Conservation (phyloP, 768 basidiomycete genomes). For the Ramaria sp. region DNA sequence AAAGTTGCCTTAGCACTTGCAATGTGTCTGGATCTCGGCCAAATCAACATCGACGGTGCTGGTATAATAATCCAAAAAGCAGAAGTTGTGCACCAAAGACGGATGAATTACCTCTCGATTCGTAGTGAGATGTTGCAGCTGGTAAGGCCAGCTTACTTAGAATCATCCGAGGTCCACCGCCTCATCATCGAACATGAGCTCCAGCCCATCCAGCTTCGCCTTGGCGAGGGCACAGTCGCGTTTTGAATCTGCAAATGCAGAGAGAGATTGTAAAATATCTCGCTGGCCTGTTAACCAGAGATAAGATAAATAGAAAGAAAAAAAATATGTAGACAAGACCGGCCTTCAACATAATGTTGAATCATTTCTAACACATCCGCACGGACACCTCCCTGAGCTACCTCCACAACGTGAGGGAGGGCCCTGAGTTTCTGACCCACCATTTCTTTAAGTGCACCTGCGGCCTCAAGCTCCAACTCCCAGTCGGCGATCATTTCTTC, state of each 20-base stretch:
- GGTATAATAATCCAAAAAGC: no score
- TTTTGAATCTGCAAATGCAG: conserved; percentile 38
- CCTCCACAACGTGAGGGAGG: conserved; percentile 30
- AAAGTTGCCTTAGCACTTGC: no score
- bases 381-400: conserved; percentile 24
- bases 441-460: conserved; percentile 61
- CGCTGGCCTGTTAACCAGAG: conserved; percentile 36
- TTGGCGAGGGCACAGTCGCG: background rate
- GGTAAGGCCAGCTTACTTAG: no score
- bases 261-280: conserved; percentile 43
- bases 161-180: background rate
- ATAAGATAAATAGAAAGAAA: background rate
- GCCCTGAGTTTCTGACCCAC: conserved; percentile 36
- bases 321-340: conserved; percentile 3
- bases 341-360: conserved; percentile 56
- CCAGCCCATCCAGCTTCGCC: background rate
- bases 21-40: no score
- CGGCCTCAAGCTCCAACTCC: conserved; percentile 61
- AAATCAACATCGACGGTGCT: no score
- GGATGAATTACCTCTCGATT: no score
- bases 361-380: conserved; percentile 57
- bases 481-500: conserved; percentile 24
- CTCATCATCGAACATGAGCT: background rate
- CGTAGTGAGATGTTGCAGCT: no score
- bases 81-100: no score